A percentile compares a stretch with the other conserved stretches of the same genome.
phyloP scores from a whole-genome alignment of 371 early-diverging fungal species.

The Haplosporangium sp. region DNA sequence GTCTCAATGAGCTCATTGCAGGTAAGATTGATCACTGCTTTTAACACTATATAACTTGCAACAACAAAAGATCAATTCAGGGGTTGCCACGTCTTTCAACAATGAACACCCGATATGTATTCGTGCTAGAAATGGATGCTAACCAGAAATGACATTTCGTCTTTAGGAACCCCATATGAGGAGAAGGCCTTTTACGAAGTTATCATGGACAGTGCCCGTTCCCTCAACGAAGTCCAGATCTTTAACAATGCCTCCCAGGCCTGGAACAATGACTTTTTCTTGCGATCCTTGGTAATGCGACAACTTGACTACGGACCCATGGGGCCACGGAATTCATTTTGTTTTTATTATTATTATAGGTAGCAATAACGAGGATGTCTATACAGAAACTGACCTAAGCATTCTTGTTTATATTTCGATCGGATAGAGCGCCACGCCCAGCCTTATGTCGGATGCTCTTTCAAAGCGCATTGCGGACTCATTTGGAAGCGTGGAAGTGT shows the following conservation, averaged over 20 bases:
- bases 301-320: slow-evolving; percentile 13
- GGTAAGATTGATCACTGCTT: slow-evolving; percentile 12
- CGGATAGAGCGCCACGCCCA: slow-evolving; percentile 23
- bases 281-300: slow-evolving; percentile 58
- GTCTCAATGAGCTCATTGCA: slow-evolving; percentile 53
- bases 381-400: background rate
- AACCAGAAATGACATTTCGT: background rate
- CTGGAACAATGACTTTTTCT: slow-evolving; percentile 74
- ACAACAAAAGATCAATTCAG: no score
- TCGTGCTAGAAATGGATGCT: background rate
- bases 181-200: slow-evolving; percentile 43
- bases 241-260: slow-evolving; percentile 74
- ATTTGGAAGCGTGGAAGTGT: slow-evolving; percentile 62
- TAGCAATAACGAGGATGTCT: background rate
- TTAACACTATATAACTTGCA: no score
- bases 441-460: slow-evolving; percentile 41
- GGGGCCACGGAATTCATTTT: background rate
- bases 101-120: no score
- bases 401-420: background rate
- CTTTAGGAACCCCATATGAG: slow-evolving; percentile 51
- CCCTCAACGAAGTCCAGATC: slow-evolving; percentile 53
- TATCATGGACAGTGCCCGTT: slow-evolving; percentile 49
- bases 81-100: no score
- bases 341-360: background rate
- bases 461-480: slow-evolving; percentile 39